These are phyloP conservation scores for Isatis tinctoria DNA, from an alignment of 345 rosid species.

Conservation along the genomic window DNA sequence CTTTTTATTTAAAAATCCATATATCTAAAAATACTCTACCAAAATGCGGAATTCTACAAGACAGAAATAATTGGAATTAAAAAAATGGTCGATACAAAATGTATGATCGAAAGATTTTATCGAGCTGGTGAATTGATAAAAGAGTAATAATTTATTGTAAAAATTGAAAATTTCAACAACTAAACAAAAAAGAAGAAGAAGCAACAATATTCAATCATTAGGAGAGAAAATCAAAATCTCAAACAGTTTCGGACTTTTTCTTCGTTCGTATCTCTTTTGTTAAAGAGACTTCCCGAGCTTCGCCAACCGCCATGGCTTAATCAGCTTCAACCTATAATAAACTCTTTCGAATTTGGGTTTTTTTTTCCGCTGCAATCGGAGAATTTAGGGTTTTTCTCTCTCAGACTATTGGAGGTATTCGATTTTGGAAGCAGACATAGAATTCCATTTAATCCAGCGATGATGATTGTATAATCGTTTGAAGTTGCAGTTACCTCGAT, in stretches of 20 bases:
- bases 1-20: no score
- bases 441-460: background rate
- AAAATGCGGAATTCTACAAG: background rate
- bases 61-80: background rate
- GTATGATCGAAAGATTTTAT: no score
- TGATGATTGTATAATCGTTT: background rate
- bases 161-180: background rate
- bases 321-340: background rate
- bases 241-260: background rate
- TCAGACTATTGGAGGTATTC: conserved; percentile 3
- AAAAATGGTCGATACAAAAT: background rate
- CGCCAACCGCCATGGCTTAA: conserved; percentile 7
- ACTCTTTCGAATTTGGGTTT: background rate
- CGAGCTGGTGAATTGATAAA: background rate
- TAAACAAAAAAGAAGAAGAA: background rate
- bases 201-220: background rate
- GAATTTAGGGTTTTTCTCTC: conserved; percentile 12
- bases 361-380: conserved; percentile 13
- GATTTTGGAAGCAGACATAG: background rate
- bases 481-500: background rate
- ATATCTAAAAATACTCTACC: background rate
- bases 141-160: background rate
- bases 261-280: background rate
- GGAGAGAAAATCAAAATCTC: background rate
- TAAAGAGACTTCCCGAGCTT: conserved; percentile 10